These are phyloP conservation scores for Gynostemma pentaphyllum DNA, from an alignment of 306 rosid species.

Conservation along the genomic window DNA sequence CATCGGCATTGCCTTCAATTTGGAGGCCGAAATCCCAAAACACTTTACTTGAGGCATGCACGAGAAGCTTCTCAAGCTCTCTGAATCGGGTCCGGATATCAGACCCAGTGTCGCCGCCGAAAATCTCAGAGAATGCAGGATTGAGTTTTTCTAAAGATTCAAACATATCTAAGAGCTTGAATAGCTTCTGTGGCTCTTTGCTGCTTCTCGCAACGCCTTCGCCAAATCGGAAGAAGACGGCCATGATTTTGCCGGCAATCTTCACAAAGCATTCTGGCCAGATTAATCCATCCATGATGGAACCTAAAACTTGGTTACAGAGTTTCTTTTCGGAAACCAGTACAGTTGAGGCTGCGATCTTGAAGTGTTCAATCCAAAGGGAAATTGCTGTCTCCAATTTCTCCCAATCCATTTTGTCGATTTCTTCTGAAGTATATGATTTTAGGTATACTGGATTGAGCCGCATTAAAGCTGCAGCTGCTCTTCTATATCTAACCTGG, in stretches of 20 bases:
- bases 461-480: constrained; percentile 79
- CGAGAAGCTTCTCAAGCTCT: constrained; percentile 67
- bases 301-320: constrained; percentile 42
- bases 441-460: constrained; percentile 65
- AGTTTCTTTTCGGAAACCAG: constrained; percentile 60
- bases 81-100: constrained; percentile 52
- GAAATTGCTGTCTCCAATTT: constrained; percentile 54
- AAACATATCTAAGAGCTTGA: constrained; percentile 78
- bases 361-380: constrained; percentile 73
- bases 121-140: constrained; percentile 31
- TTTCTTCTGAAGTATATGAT: constrained; percentile 60
- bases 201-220: constrained; percentile 71
- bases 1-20: constrained; percentile 68
- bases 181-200: constrained; percentile 81
- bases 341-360: constrained; percentile 52
- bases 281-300: constrained; percentile 51
- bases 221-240: constrained; percentile 80
- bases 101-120: constrained; percentile 50
- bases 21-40: constrained; percentile 82
- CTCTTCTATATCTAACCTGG: constrained; percentile 79
- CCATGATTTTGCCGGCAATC: constrained; percentile 88
- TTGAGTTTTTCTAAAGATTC: constrained; percentile 48
- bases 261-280: constrained; percentile 76
- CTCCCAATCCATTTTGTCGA: constrained; percentile 83
- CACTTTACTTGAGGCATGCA: constrained; percentile 67